A percentile compares a stretch with the other conserved stretches of the same genome.
phyloP scores from a whole-genome alignment of 2,329 filamentous ascomycete genomes.

The Beauveria rudraprayagi region DNA sequence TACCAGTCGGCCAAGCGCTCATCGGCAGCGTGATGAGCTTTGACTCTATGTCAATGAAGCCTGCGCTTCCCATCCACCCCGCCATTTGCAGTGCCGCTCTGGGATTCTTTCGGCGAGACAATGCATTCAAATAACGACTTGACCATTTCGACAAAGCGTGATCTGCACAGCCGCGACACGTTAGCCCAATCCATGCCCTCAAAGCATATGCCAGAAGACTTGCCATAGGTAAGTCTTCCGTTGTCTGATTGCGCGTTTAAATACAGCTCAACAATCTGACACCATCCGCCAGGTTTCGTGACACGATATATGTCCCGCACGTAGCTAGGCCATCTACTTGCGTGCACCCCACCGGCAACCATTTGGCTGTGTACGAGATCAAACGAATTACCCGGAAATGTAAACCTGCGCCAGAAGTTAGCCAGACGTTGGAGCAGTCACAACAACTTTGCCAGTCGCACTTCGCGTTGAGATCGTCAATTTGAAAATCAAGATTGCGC shows the following conservation, averaged over 20 bases:
- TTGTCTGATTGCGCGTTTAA: slow-evolving; percentile 81
- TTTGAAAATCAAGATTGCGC: slow-evolving; percentile 60
- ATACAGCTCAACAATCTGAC: slow-evolving; percentile 83
- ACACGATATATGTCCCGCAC: slow-evolving; percentile 66
- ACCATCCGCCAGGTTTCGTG: slow-evolving; percentile 70
- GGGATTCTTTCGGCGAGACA: slow-evolving; percentile 58
- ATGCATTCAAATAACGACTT: slow-evolving; percentile 50
- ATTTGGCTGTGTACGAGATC: slow-evolving; percentile 76
- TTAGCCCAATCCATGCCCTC: slow-evolving; percentile 4
- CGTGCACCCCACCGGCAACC: slow-evolving; percentile 63
- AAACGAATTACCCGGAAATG: slow-evolving; percentile 63
- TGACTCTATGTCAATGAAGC: slow-evolving; percentile 60
- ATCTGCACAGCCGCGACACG: slow-evolving; percentile 27
- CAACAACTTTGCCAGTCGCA: slow-evolving; percentile 22
- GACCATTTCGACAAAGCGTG: slow-evolving; percentile 64
- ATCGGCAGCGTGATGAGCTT: slow-evolving; percentile 59
- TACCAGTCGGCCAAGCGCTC: slow-evolving; percentile 62
- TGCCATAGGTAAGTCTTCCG: slow-evolving; percentile 61
- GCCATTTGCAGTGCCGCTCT: slow-evolving; percentile 54
- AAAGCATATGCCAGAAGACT: slow-evolving; percentile 15
- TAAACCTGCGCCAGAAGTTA: slow-evolving; percentile 39
- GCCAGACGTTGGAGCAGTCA: background rate
- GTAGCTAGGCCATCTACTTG: slow-evolving; percentile 65
- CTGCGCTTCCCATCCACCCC: slow-evolving; percentile 50
- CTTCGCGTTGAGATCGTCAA: slow-evolving; percentile 64